Percentiles rank a stretch among this genome's conserved stretches.
Evolutionary conservation across 179 eudicot species (phyloP).

Genomic region (Silene noctiflora): DNA sequence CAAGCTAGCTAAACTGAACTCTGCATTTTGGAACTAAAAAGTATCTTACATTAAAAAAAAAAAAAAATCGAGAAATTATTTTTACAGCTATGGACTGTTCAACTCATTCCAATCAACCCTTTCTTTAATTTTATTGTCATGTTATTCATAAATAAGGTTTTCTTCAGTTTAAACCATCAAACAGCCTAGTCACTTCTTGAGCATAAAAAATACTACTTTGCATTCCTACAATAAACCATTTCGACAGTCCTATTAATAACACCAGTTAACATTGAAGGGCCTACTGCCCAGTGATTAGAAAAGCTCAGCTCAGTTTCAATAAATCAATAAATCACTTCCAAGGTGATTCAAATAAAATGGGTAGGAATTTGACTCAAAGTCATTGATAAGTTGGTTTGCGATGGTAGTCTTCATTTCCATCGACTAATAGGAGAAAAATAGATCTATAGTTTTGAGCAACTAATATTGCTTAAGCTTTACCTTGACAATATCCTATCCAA

Average conservation of each 20-base stretch:
- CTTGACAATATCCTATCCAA: conserved; percentile 86
- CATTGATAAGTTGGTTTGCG: background rate
- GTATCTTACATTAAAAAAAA: no score
- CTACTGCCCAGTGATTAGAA: background rate
- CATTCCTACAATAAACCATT: background rate
- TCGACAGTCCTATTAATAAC: background rate
- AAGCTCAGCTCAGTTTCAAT: background rate
- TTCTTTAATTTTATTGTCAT: background rate
- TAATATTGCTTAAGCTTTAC: conserved; percentile 33
- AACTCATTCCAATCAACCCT: background rate
- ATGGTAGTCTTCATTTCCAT: background rate
- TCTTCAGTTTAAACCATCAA: background rate
- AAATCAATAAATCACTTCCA: background rate
- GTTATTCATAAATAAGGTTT: background rate
- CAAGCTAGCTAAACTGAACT: background rate
- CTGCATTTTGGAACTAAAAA: background rate
- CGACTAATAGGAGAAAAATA: background rate
- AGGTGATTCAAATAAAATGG: background rate
- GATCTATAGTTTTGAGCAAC: background rate
- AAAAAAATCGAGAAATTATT: background rate
- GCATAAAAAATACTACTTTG: background rate
- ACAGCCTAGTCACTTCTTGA: background rate
- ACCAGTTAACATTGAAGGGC: background rate
- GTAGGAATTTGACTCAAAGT: background rate
- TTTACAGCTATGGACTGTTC: background rate